Evolutionary conservation across 805 yeast species (phyloP).

Genomic region (Candida andamanensis): DNA sequence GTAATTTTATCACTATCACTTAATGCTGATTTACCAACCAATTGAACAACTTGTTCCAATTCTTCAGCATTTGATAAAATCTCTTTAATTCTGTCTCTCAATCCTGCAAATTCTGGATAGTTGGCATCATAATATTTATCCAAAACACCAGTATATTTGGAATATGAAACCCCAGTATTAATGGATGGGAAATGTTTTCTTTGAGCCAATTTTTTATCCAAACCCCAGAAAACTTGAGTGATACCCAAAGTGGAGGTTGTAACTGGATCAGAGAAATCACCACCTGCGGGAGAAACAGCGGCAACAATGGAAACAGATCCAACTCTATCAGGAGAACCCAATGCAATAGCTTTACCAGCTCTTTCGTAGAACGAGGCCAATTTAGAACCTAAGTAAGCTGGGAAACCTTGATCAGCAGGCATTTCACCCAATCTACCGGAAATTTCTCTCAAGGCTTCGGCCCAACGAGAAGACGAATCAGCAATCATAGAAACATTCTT

Average conservation of each 20-base stretch:
- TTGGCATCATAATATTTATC: constrained; percentile 77
- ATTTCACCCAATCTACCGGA: constrained; percentile 99
- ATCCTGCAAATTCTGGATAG: constrained; percentile 85
- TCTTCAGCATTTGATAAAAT: constrained; percentile 96
- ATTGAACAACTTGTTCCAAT: constrained; percentile 97
- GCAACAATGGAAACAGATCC: constrained; percentile 99
- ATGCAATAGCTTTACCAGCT: constrained; percentile 94
- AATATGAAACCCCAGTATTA: constrained; percentile 92
- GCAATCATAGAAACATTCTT: constrained; percentile 99
- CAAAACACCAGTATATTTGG: constrained; percentile 88
- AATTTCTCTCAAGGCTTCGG: constrained; percentile 99
- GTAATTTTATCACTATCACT: constrained; percentile 96
- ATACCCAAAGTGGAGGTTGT: constrained; percentile 98
- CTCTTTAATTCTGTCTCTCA: constrained; percentile 91
- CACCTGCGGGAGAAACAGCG: constrained; percentile 99
- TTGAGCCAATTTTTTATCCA: constrained; percentile 97
- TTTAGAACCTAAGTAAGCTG: constrained; percentile 98
- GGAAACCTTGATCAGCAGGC: constrained; percentile 99
- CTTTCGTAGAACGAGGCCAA: constrained; percentile 98
- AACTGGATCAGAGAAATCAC: constrained; percentile 99
- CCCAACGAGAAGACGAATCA: constrained; percentile 99
- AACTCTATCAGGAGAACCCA: constrained; percentile 93
- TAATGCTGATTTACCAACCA: constrained; percentile 97
- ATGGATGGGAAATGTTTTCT: constrained; percentile 99
- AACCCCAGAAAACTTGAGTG: constrained; percentile 99